Evolutionary conservation across 805 yeast genomes (phyloP).

Genomic region (Candida golubevii): DNA sequence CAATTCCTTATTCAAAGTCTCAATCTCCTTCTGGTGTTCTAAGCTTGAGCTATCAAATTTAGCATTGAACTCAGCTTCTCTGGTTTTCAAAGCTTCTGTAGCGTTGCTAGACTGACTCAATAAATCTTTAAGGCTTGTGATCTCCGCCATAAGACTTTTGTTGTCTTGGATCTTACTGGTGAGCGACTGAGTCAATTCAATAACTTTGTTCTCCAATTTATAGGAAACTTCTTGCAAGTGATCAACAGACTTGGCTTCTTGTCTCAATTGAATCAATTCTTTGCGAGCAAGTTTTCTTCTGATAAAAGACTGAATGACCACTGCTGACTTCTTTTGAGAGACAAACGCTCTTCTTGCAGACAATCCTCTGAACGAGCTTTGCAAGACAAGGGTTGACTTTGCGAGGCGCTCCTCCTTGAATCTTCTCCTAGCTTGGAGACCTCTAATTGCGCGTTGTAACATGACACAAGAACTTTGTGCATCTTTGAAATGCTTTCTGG

Average conservation of each 20-base stretch:
- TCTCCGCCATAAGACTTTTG: slow-evolving; percentile 60
- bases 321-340: slow-evolving; percentile 49
- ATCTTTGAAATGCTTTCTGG: slow-evolving; percentile 36
- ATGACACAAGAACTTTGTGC: slow-evolving; percentile 36
- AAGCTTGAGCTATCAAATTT: slow-evolving; percentile 41
- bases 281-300: slow-evolving; percentile 72
- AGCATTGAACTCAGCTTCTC: slow-evolving; percentile 51
- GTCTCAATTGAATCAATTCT: slow-evolving; percentile 59
- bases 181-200: slow-evolving; percentile 83
- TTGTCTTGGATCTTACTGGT: slow-evolving; percentile 80
- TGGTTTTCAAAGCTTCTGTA: slow-evolving; percentile 50
- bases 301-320: slow-evolving; percentile 69
- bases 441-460: slow-evolving; percentile 48
- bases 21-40: slow-evolving; percentile 47
- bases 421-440: slow-evolving; percentile 50
- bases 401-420: slow-evolving; percentile 47
- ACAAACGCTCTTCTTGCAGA: slow-evolving; percentile 52
- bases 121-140: slow-evolving; percentile 41
- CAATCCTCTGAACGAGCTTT: slow-evolving; percentile 68
- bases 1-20: slow-evolving; percentile 52
- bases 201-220: slow-evolving; percentile 94
- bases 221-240: slow-evolving; percentile 89
- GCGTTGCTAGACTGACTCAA: slow-evolving; percentile 52
- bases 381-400: slow-evolving; percentile 67
- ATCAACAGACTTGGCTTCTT: slow-evolving; percentile 89